Conservation (phyloP, 495 filamentous ascomycete genomes). For the Aspergillus sparsus region DNA sequence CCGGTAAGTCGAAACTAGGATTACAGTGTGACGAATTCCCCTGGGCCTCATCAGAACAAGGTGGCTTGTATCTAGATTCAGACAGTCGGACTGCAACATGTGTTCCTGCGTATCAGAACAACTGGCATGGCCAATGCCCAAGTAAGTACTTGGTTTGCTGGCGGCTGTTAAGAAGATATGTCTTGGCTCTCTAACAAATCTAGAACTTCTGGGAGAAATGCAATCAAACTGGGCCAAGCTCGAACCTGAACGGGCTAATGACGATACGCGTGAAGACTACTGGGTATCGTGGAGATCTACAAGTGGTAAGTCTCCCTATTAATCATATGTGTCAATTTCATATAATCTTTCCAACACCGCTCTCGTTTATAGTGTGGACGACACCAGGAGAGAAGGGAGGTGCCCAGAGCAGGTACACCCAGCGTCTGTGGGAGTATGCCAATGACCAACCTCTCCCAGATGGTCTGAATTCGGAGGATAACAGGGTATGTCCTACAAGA, state of each 20-base stretch:
- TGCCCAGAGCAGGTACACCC: slow-evolving; percentile 8
- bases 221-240: slow-evolving; percentile 22
- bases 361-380: slow-evolving; percentile 11
- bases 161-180: background rate
- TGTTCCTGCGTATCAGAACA: slow-evolving; percentile 16
- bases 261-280: slow-evolving; percentile 15
- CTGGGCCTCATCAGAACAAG: slow-evolving; percentile 19
- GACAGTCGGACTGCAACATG: slow-evolving; percentile 12
- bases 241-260: slow-evolving; percentile 11
- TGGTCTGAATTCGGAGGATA: slow-evolving; percentile 4
- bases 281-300: slow-evolving; percentile 16
- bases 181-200: background rate
- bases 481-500: too few relatives aligned
- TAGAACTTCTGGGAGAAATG: slow-evolving; percentile 19
- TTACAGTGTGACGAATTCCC: slow-evolving; percentile 19
- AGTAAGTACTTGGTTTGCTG: background rate
- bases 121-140: slow-evolving; percentile 13
- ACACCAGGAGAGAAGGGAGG: slow-evolving; percentile 12
- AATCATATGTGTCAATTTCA: too few relatives aligned
- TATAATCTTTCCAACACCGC: slow-evolving; percentile 2
- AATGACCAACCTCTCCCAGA: slow-evolving; percentile 21
- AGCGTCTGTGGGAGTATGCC: slow-evolving; percentile 15
- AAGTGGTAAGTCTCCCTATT: too few relatives aligned
- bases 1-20: background rate
- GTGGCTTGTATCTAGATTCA: slow-evolving; percentile 4